A percentile compares a stretch with the other conserved stretches of the same genome.
These are phyloP conservation scores for Suillus placidus DNA, from an alignment of 768 basidiomycete species.

Conservation along the genomic window DNA sequence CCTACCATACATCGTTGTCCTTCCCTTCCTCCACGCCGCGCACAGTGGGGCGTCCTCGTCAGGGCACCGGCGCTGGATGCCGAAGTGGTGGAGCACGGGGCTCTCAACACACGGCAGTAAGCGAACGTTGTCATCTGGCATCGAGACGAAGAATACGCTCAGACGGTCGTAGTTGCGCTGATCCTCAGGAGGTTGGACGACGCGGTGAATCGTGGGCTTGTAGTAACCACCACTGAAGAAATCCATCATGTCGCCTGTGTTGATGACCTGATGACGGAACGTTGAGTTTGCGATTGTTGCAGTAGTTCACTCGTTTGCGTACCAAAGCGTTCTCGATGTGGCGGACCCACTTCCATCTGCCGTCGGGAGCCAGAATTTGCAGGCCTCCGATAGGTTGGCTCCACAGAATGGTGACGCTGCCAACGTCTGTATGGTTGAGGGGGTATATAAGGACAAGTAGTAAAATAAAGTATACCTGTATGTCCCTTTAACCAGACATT, in stretches of 20 bases:
- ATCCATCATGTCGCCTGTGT: conserved; percentile 51
- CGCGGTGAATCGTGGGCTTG: conserved; percentile 53
- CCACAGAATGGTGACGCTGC: conserved; percentile 48
- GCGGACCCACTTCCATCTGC: conserved; percentile 48
- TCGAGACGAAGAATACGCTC: conserved; percentile 50
- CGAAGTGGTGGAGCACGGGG: conserved; percentile 43
- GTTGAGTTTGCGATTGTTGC: background rate
- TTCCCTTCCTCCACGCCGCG: conserved; percentile 43
- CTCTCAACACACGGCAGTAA: conserved; percentile 45
- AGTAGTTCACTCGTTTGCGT: conserved; percentile 11
- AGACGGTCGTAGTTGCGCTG: conserved; percentile 47
- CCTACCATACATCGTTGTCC: conserved; percentile 46
- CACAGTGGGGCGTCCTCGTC: conserved; percentile 45
- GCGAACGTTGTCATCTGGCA: conserved; percentile 46
- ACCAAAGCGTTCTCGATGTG: conserved; percentile 50
- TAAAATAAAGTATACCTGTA: conserved; percentile 34
- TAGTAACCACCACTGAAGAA: conserved; percentile 52
- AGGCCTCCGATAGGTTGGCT: conserved; percentile 52
- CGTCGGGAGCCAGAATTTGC: conserved; percentile 45
- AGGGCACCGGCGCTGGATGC: conserved; percentile 36
- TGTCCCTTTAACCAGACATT: conserved; percentile 57
- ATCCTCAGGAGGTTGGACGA: conserved; percentile 51
- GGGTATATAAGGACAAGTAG: background rate
- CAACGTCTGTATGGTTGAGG: conserved; percentile 39
- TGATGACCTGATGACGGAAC: conserved; percentile 37